Percentiles rank a stretch among this genome's conserved stretches.
phyloP scores from a whole-genome alignment of 2,329 filamentous ascomycete genomes.

The Allantophomopsis lycopodina region DNA sequence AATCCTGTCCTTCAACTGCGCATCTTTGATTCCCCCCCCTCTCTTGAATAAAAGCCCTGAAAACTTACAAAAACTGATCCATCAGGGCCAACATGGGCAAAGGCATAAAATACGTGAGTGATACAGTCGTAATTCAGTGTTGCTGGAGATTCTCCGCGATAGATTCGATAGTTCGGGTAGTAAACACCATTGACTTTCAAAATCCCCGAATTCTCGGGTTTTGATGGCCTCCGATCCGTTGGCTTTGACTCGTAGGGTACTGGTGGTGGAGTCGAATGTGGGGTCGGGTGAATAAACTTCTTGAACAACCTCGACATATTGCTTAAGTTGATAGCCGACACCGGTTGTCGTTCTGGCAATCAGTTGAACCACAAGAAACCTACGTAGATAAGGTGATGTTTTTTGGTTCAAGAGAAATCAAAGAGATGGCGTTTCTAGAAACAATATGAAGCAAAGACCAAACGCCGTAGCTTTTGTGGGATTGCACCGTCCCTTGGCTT shows the following conservation, averaged over 20 bases:
- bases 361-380: too few species aligned
- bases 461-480: too few species aligned
- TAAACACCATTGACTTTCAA: constrained; percentile 66
- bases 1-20: not conserved
- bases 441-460: too few species aligned
- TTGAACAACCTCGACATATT: constrained; percentile 10
- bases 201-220: constrained; percentile 22
- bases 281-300: constrained; percentile 6
- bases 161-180: constrained; percentile 69
- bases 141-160: constrained; percentile 58
- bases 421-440: too few species aligned
- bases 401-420: too few species aligned
- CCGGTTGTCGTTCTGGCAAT: too few species aligned
- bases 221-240: constrained; percentile 14
- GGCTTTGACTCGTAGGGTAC: constrained; percentile 14
- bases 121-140: constrained; percentile 63
- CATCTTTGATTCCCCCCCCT: not conserved
- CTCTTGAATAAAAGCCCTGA: not conserved
- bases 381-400: too few species aligned
- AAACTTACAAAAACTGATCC: constrained; percentile 60
- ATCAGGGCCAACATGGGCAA: constrained; percentile 59
- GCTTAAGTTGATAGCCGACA: not conserved
- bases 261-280: constrained; percentile 5
- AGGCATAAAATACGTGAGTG: constrained; percentile 73
- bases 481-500: too few species aligned